Conservation (phyloP, 768 basidiomycete species). For the Collybia sordida region DNA sequence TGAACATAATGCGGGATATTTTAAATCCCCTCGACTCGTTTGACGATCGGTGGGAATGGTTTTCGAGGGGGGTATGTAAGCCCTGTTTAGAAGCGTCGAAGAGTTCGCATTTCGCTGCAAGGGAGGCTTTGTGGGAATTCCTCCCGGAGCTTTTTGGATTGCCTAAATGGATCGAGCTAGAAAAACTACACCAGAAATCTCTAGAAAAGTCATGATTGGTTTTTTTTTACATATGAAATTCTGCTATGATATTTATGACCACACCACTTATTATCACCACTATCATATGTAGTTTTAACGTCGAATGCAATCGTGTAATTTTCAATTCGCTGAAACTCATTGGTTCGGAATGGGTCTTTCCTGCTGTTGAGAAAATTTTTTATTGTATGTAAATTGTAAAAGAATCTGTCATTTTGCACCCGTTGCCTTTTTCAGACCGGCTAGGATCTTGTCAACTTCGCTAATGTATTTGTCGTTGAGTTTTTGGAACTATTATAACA, state of each 20-base stretch:
- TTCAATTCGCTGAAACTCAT: too few relatives aligned
- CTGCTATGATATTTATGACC: neutral
- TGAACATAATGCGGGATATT: neutral
- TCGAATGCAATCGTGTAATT: neutral
- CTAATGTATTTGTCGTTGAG: constrained; percentile 59
- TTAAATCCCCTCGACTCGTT: constrained; percentile 3
- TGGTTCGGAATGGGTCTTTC: too few relatives aligned
- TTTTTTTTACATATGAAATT: neutral
- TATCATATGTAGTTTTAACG: neutral
- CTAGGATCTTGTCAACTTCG: constrained; percentile 68
- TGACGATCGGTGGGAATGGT: constrained; percentile 1
- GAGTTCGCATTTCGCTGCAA: neutral
- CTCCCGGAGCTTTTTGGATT: constrained; percentile 5
- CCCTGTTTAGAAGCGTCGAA: constrained; percentile 3
- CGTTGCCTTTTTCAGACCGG: constrained; percentile 60
- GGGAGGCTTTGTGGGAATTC: constrained; percentile 3
- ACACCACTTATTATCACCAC: neutral
- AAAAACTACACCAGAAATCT: neutral
- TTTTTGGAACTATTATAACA: constrained; percentile 63
- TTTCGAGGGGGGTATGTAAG: neutral
- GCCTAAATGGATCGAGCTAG: constrained; percentile 3
- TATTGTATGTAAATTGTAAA: too few relatives aligned
- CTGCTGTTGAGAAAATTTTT: too few relatives aligned
- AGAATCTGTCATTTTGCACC: constrained; percentile 25
- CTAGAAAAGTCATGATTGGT: neutral